phyloP scores from a whole-genome alignment of 2,329 filamentous ascomycete species.

The Epichloe aotearoae region DNA sequence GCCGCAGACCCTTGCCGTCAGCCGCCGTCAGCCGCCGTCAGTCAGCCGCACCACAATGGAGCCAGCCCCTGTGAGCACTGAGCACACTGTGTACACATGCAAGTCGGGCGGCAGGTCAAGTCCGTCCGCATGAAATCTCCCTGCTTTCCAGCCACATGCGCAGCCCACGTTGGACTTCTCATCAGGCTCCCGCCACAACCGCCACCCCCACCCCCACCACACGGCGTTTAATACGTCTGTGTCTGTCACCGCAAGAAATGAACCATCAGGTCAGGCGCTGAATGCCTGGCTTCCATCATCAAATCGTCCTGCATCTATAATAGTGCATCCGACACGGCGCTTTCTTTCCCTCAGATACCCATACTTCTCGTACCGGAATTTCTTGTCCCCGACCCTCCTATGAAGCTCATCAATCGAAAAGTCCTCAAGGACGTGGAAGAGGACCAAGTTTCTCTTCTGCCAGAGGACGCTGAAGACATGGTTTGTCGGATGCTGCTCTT shows the following conservation, averaged over 20 bases:
- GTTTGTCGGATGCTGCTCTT: slow-evolving; percentile 15
- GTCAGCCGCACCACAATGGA: not conserved
- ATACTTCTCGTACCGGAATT: not conserved
- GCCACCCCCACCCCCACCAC: slow-evolving; percentile 5
- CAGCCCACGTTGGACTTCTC: not conserved
- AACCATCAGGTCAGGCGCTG: not conserved
- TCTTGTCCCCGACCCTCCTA: slow-evolving; percentile 8
- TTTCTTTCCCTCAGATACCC: not conserved
- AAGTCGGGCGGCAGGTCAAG: too few relatives aligned
- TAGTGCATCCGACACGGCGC: too few relatives aligned
- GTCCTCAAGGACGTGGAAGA: slow-evolving; percentile 25
- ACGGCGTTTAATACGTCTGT: too few relatives aligned
- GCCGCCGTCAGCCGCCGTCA: not conserved
- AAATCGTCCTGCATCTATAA: not conserved
- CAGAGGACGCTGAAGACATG: slow-evolving; percentile 35
- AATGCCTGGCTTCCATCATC: not conserved
- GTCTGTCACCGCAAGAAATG: not conserved
- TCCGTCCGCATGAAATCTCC: too few relatives aligned
- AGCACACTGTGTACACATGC: too few relatives aligned
- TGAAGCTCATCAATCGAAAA: slow-evolving; percentile 28
- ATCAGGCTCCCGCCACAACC: not conserved
- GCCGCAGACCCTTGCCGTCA: not conserved
- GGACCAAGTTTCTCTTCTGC: slow-evolving; percentile 27
- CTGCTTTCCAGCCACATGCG: not conserved
- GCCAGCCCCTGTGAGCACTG: too few relatives aligned